Percentiles rank a stretch among this genome's conserved stretches.
Evolutionary conservation across 345 rosid genomes (phyloP).

Genomic region (Microthlaspi erraticum): DNA sequence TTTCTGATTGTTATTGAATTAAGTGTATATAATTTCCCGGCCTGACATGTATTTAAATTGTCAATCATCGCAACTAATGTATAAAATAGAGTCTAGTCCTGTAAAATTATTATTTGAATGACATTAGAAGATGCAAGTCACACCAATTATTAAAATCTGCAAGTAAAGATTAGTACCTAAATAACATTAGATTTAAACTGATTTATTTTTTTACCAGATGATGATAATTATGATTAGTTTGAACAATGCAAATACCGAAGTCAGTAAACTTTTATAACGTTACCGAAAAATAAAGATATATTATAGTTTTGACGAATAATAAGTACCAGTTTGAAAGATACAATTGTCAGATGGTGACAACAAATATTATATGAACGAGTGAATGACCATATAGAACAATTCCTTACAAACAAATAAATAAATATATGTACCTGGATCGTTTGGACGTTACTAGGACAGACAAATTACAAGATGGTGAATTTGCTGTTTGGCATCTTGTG

Average conservation of each 20-base stretch:
- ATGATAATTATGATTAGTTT: background rate
- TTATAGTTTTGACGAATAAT: background rate
- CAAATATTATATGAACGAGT: background rate
- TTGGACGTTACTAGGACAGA: slow-evolving; percentile 37
- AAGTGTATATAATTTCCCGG: background rate
- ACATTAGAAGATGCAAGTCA: background rate
- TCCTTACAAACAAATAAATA: slow-evolving; percentile 1
- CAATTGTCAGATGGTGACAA: slow-evolving; percentile 20
- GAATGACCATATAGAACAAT: background rate
- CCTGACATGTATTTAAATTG: slow-evolving; percentile 6
- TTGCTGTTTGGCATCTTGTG: slow-evolving; percentile 44
- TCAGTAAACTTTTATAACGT: background rate
- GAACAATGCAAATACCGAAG: background rate
- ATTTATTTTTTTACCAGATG: background rate
- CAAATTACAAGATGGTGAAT: slow-evolving; percentile 45
- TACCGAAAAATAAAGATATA: background rate
- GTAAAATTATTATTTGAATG: background rate
- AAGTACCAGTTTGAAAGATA: background rate
- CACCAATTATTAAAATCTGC: too few relatives aligned
- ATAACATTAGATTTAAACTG: too few relatives aligned
- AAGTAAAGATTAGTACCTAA: too few relatives aligned
- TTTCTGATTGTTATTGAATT: slow-evolving; percentile 23
- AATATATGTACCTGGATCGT: slow-evolving; percentile 30
- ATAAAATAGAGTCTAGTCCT: background rate
- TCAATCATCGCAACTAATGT: background rate